Evolutionary conservation across 2,329 filamentous ascomycete species (phyloP).

Genomic region (Trichoderma oligosporum): DNA sequence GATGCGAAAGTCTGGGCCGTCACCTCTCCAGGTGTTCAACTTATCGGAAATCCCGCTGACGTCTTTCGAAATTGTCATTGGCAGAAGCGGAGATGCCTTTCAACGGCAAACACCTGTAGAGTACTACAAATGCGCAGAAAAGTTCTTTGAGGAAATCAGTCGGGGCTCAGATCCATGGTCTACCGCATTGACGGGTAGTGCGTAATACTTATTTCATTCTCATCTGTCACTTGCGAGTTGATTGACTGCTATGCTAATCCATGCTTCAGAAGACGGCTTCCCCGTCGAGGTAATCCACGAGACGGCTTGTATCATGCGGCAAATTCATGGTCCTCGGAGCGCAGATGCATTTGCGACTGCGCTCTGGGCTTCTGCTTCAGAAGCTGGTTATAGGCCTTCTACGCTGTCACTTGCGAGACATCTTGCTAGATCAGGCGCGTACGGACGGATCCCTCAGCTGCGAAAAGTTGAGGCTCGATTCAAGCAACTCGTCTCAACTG

Average conservation of each 20-base stretch:
- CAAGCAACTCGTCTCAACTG: slow-evolving; percentile 29
- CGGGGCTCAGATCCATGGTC: slow-evolving; percentile 24
- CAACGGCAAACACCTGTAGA: slow-evolving; percentile 23
- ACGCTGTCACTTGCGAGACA: slow-evolving; percentile 30
- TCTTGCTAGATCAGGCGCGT: slow-evolving; percentile 24
- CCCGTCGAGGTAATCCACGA: slow-evolving; percentile 26
- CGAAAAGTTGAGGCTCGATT: slow-evolving; percentile 29
- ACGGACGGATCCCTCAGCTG: slow-evolving; percentile 23
- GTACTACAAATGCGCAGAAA: slow-evolving; percentile 27
- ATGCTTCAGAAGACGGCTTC: slow-evolving; percentile 23
- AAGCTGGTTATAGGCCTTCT: slow-evolving; percentile 29
- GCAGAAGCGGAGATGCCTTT: slow-evolving; percentile 20
- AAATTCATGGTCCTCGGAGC: slow-evolving; percentile 15
- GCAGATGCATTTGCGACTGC: slow-evolving; percentile 23
- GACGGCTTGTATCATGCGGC: slow-evolving; percentile 29
- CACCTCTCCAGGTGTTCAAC: slow-evolving; percentile 22
- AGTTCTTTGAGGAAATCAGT: slow-evolving; percentile 25
- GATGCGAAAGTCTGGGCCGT: neutral
- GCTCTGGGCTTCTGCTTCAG: slow-evolving; percentile 34
- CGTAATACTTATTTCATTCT: slow-evolving; percentile 16
- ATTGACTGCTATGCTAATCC: neutral
- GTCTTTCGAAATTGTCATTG: slow-evolving; percentile 25
- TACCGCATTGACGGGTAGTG: slow-evolving; percentile 26
- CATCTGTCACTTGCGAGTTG: neutral
- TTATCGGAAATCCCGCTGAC: slow-evolving; percentile 25